Base-by-base conservation (phyloP, 495 filamentous ascomycete species). In the Staphylotrichum tortipilum region DNA sequence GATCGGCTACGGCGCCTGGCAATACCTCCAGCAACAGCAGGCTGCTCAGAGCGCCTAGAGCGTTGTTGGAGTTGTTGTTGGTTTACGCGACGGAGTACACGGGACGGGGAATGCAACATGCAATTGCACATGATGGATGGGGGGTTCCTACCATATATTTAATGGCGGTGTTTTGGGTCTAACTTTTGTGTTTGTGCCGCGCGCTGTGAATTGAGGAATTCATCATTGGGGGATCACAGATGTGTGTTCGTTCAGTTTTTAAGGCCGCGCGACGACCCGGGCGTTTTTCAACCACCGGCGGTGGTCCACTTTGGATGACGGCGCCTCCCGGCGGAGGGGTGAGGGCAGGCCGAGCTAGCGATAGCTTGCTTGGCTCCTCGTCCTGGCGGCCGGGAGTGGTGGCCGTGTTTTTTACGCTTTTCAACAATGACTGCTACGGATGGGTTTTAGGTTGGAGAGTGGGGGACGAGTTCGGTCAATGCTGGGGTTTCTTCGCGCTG, bases 1-100 rank as follows among this genome's bases (percentile, higher is more conserved):
- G 21, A 60, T 83, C 60, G 92, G 86, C 44, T 95, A 85, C 68
- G 81, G 73, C 56, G 89, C 81, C 49, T 98, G 89, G 77, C 83
- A 94, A 69, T 95, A 94, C 77, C 62, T 94, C 46, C 80, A 89
- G 72, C 68, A 71, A 54, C 77, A 79, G 58, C 69, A 73, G 65
- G 74, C 56, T 54, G 66, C 66, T 45, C 64, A 65, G 44, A 47
- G 47, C 44, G 58, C 64, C 51, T 67, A 62, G n/a, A 55, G 11
- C 24, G 9, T 28, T 2, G 9, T 9, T n/a, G n/a, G n/a, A n/a
- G n/a, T 28, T 31, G 9, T 31, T 31, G 3, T n/a, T 6, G 34
- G 8, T 31, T 41, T 33, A 21, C 33, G 23, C 14, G 1, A 26
- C 10, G 17, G 2, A 6, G 17, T 14, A 29, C 23, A 30, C 18